Evolutionary conservation across 768 basidiomycete genomes (phyloP), one percentile per base, ranked within the genome.

Genomic region (Trametes villosa): DNA sequence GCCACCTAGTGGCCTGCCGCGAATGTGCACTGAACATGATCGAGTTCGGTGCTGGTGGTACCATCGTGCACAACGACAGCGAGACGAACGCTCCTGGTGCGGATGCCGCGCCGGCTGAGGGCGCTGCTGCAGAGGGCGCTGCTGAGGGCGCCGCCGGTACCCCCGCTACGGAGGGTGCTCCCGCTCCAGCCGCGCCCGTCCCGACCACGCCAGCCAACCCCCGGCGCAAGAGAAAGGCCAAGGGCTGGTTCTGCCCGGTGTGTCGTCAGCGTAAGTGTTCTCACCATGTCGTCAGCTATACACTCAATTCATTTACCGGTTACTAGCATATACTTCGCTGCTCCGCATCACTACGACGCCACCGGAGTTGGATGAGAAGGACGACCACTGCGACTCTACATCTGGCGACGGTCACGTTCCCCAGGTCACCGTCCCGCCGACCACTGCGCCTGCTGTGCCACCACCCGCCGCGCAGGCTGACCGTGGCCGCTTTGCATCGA

Each of bases 21-120:
- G 95, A 96, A 46, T 98, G 95, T 70, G 95, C 95, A 0, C 75
- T 97, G 53, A 96, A 96, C 71, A 98, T 98, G 95, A 89, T 98
- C 49, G 95, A 98, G 73, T 98, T 94, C 71, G 95, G 95, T 29
- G 95, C 95, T 0, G 95, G 95, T 3, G 95, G 95, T 3, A 87
- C 81, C 48, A 90, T 96, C 50, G 83, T 81, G n/a, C 87, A 91
- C 52, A 67, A 76, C 2, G 78, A 81, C 8, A 66, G 68, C 13
- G 72, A 66, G 18, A 65, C 65, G 9, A 66, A 63, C 0, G 69
- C 77, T 0, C 76, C 74, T 1, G 67, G 72, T 3, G 67, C 70
- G 17, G 61, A 60, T 9, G 41, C 47, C 3, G 12, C 51, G 1
- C 47, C 63, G 4, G 41, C 59, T 2, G 65, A 52, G 13, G 33